phyloP scores from a whole-genome alignment of 441 rosid genomes.

The Geranium incanum region DNA sequence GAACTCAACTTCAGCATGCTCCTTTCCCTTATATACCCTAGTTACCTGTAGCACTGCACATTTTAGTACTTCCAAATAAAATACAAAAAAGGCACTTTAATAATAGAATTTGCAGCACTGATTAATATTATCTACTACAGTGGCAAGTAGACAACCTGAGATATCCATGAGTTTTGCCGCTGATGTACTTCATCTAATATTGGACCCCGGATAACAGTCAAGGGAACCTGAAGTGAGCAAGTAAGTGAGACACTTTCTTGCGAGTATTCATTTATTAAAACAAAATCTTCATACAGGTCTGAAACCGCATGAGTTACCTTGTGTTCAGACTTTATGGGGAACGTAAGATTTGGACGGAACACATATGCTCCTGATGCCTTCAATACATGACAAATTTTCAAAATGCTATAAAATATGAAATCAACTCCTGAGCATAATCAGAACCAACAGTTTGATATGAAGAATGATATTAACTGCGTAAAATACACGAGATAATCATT shows the following conservation, averaged over 20 bases:
- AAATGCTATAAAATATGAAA: background rate
- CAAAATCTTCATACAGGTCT: background rate
- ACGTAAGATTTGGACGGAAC: conserved; percentile 92
- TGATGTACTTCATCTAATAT: conserved; percentile 83
- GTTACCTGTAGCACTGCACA: conserved; percentile 40
- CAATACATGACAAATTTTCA: conserved; percentile 13
- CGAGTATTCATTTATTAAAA: background rate
- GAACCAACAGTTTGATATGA: background rate
- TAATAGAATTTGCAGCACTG: background rate
- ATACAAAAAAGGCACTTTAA: background rate
- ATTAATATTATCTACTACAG: background rate
- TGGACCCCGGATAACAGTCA: conserved; percentile 66
- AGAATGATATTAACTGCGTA: background rate
- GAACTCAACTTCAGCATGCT: conserved; percentile 95
- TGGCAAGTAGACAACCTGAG: conserved; percentile 50
- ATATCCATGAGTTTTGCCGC: conserved; percentile 72
- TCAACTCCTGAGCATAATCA: background rate
- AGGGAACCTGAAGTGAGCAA: conserved; percentile 43
- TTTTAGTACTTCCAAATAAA: background rate
- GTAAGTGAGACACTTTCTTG: background rate
- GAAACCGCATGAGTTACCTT: conserved; percentile 38
- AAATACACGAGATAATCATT: conserved; percentile 4
- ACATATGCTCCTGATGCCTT: conserved; percentile 89
- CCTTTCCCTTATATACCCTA: conserved; percentile 77
- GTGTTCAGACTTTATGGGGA: conserved; percentile 44